Evolutionary conservation across 768 basidiomycete genomes (phyloP).

Genomic region (Fomitopsis pulvina): DNA sequence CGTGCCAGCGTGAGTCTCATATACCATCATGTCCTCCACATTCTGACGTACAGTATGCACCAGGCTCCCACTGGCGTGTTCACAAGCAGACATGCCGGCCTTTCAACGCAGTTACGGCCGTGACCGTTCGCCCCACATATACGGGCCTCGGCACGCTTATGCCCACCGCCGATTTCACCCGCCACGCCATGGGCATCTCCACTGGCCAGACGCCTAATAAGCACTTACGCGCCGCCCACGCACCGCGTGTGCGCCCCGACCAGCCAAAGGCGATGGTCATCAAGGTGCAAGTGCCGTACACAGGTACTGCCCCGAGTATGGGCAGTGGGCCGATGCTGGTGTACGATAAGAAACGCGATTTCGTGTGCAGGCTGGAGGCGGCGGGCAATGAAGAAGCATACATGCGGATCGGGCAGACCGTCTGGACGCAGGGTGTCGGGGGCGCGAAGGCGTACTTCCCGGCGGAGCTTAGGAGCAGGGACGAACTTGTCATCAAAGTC

Average conservation of each 20-base stretch:
- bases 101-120: conserved; percentile 36
- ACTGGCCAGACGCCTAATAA: conserved; percentile 12
- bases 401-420: conserved; percentile 30
- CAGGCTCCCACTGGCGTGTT: conserved; percentile 40
- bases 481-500: conserved; percentile 44
- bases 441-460: conserved; percentile 49
- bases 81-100: conserved; percentile 44
- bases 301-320: neutral
- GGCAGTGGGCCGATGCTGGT: conserved; percentile 27
- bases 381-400: conserved; percentile 31
- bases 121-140: conserved; percentile 43
- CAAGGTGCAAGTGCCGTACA: conserved; percentile 46
- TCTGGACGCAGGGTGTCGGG: conserved; percentile 35
- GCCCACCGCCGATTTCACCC: conserved; percentile 25
- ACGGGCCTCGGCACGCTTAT: conserved; percentile 10
- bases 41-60: neutral
- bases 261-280: conserved; percentile 38
- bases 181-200: conserved; percentile 23
- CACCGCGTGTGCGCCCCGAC: conserved; percentile 16
- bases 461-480: conserved; percentile 40
- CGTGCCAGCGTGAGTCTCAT: conserved; percentile 44
- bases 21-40: neutral
- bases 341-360: conserved; percentile 49
- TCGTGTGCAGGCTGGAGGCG: conserved; percentile 37
- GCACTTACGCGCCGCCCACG: conserved; percentile 12